These are phyloP conservation scores for Candida dubliniensis DNA, from an alignment of 1,139 yeast species.

Conservation along the genomic window DNA sequence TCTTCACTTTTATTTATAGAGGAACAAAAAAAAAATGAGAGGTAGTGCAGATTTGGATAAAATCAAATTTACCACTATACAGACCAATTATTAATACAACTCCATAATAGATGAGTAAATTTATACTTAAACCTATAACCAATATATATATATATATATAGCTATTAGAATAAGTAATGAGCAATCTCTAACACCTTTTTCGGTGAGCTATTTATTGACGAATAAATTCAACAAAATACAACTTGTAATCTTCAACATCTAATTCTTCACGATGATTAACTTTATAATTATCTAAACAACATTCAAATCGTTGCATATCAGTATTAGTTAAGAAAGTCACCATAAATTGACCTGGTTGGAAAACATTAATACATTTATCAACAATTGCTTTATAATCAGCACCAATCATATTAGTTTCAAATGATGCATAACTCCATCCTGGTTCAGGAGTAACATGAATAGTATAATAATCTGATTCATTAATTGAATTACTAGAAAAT, in stretches of 20 bases:
- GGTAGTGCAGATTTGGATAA: too few relatives aligned
- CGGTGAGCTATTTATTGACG: not conserved
- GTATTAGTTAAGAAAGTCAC: slow-evolving; percentile 5
- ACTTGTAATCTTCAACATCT: slow-evolving; percentile 5
- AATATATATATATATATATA: not conserved
- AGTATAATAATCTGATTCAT: slow-evolving; percentile 75
- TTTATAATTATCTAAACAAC: slow-evolving; percentile 3
- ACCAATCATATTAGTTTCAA: slow-evolving; percentile 64
- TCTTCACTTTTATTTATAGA: not conserved
- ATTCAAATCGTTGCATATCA: slow-evolving; percentile 4
- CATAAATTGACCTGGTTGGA: slow-evolving; percentile 6
- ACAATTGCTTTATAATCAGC: slow-evolving; percentile 4
- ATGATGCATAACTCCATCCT: slow-evolving; percentile 95
- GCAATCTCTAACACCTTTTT: not conserved
- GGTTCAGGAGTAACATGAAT: slow-evolving; percentile 92
- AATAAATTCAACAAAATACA: slow-evolving; percentile 4
- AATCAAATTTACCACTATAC: too few relatives aligned
- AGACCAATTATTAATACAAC: too few relatives aligned
- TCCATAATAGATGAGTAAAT: too few relatives aligned
- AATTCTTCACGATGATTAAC: slow-evolving; percentile 4
- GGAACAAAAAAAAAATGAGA: not conserved
- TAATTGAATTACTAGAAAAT: slow-evolving; percentile 80
- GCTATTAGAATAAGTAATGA: not conserved
- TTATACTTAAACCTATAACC: too few relatives aligned
- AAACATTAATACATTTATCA: slow-evolving; percentile 6